Evolutionary conservation across 2,329 filamentous ascomycete species (phyloP).

Genomic region (Penicillium fuscoglaucum): DNA sequence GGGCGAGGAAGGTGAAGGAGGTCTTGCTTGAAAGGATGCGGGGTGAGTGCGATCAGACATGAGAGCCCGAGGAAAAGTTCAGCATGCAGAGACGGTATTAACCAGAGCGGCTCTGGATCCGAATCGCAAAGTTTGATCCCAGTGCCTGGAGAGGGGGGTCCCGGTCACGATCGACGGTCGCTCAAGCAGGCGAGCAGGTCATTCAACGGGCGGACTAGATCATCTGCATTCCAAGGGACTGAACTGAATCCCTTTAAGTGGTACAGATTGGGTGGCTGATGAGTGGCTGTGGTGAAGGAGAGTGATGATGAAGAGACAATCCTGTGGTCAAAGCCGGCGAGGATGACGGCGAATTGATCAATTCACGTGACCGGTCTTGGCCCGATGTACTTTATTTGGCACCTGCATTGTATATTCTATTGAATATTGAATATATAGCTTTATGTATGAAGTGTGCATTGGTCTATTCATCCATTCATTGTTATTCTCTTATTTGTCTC

Average conservation of each 20-base stretch:
- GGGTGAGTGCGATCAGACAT: slow-evolving; percentile 43
- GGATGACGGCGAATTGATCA: slow-evolving; percentile 15
- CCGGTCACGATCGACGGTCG: slow-evolving; percentile 36
- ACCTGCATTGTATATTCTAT: slow-evolving; percentile 6
- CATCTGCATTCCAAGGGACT: slow-evolving; percentile 36
- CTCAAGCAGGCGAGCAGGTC: slow-evolving; percentile 38
- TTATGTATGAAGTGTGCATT: background rate
- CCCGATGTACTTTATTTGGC: slow-evolving; percentile 8
- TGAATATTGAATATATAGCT: background rate
- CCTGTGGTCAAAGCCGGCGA: slow-evolving; percentile 20
- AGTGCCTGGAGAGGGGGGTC: slow-evolving; percentile 28
- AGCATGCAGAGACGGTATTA: slow-evolving; percentile 18
- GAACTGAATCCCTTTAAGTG: slow-evolving; percentile 16
- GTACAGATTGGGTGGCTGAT: slow-evolving; percentile 17
- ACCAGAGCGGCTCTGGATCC: slow-evolving; percentile 19
- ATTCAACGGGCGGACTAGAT: slow-evolving; percentile 34
- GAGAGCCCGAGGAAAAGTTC: slow-evolving; percentile 22
- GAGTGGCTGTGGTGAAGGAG: slow-evolving; percentile 18
- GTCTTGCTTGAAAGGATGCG: slow-evolving; percentile 38
- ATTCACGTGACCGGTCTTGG: slow-evolving; percentile 12
- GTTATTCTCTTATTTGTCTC: background rate
- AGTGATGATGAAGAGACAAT: slow-evolving; percentile 20
- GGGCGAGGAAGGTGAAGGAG: slow-evolving; percentile 47
- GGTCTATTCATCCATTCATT: background rate
- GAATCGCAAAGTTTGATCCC: slow-evolving; percentile 21